Evolutionary conservation across 1,284 basidiomycete genomes (phyloP).

Genomic region (Fomes fomentarius): DNA sequence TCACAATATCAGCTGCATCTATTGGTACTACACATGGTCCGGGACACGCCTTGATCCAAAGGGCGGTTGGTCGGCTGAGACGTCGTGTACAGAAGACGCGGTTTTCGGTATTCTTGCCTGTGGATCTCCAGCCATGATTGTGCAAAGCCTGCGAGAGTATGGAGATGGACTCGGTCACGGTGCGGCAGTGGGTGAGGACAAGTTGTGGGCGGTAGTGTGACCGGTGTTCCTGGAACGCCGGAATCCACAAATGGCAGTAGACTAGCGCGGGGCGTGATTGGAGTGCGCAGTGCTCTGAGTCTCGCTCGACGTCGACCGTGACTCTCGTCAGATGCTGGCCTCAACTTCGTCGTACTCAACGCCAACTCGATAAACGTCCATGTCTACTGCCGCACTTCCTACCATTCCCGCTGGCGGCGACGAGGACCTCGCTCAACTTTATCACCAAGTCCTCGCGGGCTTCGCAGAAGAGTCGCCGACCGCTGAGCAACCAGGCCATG

Average conservation of each 20-base stretch:
- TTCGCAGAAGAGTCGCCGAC: constrained; percentile 55
- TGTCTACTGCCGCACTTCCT: constrained; percentile 33
- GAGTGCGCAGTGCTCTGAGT: constrained; percentile 11
- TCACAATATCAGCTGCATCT: not conserved
- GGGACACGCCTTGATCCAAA: constrained; percentile 66
- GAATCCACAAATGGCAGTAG: constrained; percentile 17
- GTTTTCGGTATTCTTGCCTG: constrained; percentile 14
- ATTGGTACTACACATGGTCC: not conserved
- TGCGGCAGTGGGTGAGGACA: not conserved
- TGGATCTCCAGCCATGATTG: not conserved
- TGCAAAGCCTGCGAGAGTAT: not conserved
- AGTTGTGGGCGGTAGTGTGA: not conserved
- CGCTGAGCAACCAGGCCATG: constrained; percentile 36
- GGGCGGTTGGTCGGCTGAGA: constrained; percentile 58
- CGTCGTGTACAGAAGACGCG: constrained; percentile 69
- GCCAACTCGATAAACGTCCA: constrained; percentile 3
- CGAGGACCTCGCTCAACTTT: constrained; percentile 69
- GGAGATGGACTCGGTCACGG: no score
- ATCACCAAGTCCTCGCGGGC: constrained; percentile 71
- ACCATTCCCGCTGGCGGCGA: constrained; percentile 55
- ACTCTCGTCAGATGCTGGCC: not conserved
- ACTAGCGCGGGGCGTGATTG: constrained; percentile 4
- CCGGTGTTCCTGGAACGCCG: constrained; percentile 11
- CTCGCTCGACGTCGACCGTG: constrained; percentile 8
- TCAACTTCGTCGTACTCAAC: not conserved